Evolutionary conservation across 371 early-diverging fungal genomes (phyloP), one percentile per base, ranked within the genome.

Genomic region (Actinomortierella ambigua): DNA sequence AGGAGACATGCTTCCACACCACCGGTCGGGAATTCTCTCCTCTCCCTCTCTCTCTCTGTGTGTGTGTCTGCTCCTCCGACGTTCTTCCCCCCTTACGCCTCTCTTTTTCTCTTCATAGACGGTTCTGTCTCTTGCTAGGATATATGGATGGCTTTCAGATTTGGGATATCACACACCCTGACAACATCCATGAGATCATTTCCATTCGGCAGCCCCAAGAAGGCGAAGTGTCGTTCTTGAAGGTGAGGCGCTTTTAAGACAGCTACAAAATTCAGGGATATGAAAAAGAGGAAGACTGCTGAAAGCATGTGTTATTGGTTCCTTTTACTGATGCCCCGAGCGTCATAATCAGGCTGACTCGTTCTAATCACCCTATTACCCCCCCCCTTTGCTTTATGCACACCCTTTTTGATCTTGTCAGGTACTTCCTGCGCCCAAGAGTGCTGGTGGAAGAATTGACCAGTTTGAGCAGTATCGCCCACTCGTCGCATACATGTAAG

Each of bases 141-240:
- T 94, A 94, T 73, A 68, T 71, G 6, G 85, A 87, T 59, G 94
- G 94, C 2, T 90, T 94, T 67, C 94, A 94, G 59, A 78, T 94
- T 13, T 94, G 94, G 94, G 82, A 90, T 59, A 79, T 91, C 13
- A 79, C 87, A 5, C 82, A 89, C 55, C 79, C 83, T 9, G 88
- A 90, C 61, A 86, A 88, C 63, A 84, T 90, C 28, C 86, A 82
- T 54, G 94, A 93, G 73, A 68, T 92, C 15, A 71, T 75, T 15
- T 90, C 90, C n/a, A 70, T 90, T 18, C 84, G 88, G 34, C 34
- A 34, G 11, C 76, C 81, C 17, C 40, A 63, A 1, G 68, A 81
- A 46, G 84, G 77, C 28, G 70, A 79, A n/a, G 82, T 86, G 11
- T 68, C 81, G 1, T 78, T 67, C 54, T 53, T 87, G 14, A 85